Conservation (phyloP, 768 basidiomycete genomes). For the Gymnopilus dilepis region DNA sequence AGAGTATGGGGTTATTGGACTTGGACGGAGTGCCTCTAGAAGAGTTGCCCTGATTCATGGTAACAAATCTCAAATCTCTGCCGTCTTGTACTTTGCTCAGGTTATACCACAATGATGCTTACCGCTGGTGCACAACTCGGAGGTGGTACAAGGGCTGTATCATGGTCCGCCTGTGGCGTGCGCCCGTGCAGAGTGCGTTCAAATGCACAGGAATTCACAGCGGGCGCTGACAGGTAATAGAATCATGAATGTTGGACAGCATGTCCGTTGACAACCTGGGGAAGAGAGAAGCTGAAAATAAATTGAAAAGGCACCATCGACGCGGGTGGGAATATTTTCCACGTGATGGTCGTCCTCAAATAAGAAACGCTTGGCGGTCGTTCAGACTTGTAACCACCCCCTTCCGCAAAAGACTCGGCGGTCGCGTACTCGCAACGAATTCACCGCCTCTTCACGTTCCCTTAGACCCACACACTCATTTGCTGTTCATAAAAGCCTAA, state of each 20-base stretch:
- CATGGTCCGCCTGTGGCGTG: no score
- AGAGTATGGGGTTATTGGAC: not conserved
- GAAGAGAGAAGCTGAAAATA: not conserved
- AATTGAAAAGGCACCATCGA: not conserved
- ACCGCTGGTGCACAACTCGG: no score
- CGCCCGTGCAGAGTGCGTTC: no score
- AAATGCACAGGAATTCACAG: not conserved
- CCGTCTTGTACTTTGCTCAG: no score
- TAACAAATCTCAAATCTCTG: no score
- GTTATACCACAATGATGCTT: no score
- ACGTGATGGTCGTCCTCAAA: not conserved
- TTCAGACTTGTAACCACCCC: not conserved
- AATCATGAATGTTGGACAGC: not conserved
- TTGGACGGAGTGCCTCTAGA: not conserved
- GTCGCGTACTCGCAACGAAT: slow-evolving; percentile 3
- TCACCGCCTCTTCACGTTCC: slow-evolving; percentile 14
- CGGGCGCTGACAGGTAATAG: not conserved
- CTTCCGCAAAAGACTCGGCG: slow-evolving; percentile 15
- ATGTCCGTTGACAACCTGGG: not conserved
- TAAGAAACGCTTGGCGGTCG: slow-evolving; percentile 3
- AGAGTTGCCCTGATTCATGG: not conserved
- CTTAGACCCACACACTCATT: slow-evolving; percentile 20
- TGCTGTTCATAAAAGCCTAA: not conserved
- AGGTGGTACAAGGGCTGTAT: no score
- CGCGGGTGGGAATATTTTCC: not conserved